phyloP scores from a whole-genome alignment of 2,329 filamentous ascomycete species.

The Zymoseptoria passerinii region DNA sequence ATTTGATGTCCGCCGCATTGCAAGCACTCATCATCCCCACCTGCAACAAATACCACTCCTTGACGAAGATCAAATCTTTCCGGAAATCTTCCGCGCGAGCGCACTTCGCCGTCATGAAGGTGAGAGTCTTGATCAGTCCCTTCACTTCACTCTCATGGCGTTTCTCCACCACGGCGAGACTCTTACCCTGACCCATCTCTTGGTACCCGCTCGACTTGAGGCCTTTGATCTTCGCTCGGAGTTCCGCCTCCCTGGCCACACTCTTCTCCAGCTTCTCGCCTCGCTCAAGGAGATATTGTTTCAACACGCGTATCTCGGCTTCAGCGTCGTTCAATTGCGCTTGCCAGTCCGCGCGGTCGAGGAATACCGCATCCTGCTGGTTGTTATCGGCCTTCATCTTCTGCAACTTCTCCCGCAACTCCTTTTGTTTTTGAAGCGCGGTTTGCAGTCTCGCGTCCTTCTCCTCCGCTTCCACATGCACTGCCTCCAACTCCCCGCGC shows the following conservation, averaged over 20 bases:
- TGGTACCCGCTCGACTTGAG: slow-evolving; percentile 7
- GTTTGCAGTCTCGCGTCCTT: slow-evolving; percentile 33
- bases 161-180: slow-evolving; percentile 57
- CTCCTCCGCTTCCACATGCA: slow-evolving; percentile 35
- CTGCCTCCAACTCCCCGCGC: slow-evolving; percentile 25
- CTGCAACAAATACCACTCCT: slow-evolving; percentile 71
- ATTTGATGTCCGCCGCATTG: slow-evolving; percentile 82
- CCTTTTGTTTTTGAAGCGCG: slow-evolving; percentile 36
- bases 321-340: slow-evolving; percentile 33
- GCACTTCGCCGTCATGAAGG: slow-evolving; percentile 78
- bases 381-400: slow-evolving; percentile 20
- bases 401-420: slow-evolving; percentile 27
- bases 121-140: slow-evolving; percentile 80
- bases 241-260: slow-evolving; percentile 28
- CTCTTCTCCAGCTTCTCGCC: slow-evolving; percentile 25
- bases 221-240: slow-evolving; percentile 27
- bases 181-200: slow-evolving; percentile 31
- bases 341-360: slow-evolving; percentile 33
- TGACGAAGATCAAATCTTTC: slow-evolving; percentile 73
- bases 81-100: slow-evolving; percentile 73
- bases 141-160: slow-evolving; percentile 67
- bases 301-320: slow-evolving; percentile 33
- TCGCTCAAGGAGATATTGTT: slow-evolving; percentile 28
- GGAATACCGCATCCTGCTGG: slow-evolving; percentile 20
- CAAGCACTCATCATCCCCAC: slow-evolving; percentile 81